Base-by-base conservation (phyloP, 2,329 filamentous ascomycete genomes). In the Conoideocrella luteorostrata region DNA sequence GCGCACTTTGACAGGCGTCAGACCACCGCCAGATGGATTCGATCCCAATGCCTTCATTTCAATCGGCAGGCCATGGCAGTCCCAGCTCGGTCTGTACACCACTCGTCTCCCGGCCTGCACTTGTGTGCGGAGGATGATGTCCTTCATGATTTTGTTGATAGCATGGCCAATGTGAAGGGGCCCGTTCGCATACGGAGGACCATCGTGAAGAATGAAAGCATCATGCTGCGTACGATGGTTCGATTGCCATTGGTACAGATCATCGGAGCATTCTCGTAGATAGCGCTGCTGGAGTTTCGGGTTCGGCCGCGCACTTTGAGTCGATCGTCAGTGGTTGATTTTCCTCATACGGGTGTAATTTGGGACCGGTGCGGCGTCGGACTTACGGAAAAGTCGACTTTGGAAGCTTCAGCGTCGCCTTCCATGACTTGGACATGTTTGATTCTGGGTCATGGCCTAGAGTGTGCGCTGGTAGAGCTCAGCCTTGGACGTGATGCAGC, bases 41-140 rank as follows among this genome's bases (percentile, higher is more conserved):
- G 68, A 65, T 55, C 86, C 85, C 13, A 98, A 75, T 20, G 90
- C 93, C 67, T 97, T 98, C 55, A 97, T 76, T 72, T 98, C 93
- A 58, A 98, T 98, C 1, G 93, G 93, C 39, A 98, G 75, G 1
- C 93, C 93, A 70, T 98, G 93, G 53, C 93, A 98, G 62, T 98
- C 94, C 93, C 93, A 98, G 36, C 93, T 91, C 2, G 93, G 93
- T 13, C 89, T 74, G 58, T 94, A 98, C 30, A 81, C 74, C 26
- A 97, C 82, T 49, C 79, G 75, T 56, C 54, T 56, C 54, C 74
- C 93, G 58, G 84, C 77, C 48, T 86, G 80, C 47, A 97, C 70
- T 67, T 95, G 82, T 48, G 84, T 81, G 32, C 93, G 80, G 54
- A 89, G 75, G 49, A 95, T 87, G 57, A 97, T 86, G 65, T 98